phyloP scores from a whole-genome alignment of 1,284 basidiomycete genomes.

The Ceraceosorus guamensis region DNA sequence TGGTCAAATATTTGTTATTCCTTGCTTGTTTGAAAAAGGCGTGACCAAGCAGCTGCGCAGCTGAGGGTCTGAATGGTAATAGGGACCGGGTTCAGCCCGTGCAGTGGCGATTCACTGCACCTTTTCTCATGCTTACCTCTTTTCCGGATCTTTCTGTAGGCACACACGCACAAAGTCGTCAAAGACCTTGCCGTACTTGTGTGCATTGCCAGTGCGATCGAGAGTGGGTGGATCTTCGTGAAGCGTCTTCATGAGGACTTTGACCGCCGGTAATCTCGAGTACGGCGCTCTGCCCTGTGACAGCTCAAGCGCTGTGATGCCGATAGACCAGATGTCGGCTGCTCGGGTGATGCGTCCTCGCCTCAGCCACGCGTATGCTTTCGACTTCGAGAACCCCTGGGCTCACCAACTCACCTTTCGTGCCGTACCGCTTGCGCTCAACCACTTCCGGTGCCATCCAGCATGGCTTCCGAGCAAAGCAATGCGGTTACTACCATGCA shows the following conservation, averaged over 20 bases:
- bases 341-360: background rate
- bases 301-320: slow-evolving; percentile 75
- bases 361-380: too few species aligned
- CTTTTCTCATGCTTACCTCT: slow-evolving; percentile 56
- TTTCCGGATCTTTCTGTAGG: slow-evolving; percentile 69
- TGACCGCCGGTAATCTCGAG: slow-evolving; percentile 66
- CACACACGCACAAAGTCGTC: slow-evolving; percentile 74
- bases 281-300: slow-evolving; percentile 73
- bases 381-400: too few species aligned
- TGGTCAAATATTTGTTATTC: slow-evolving; percentile 66
- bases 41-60: slow-evolving; percentile 68
- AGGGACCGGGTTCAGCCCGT: background rate
- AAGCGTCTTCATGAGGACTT: slow-evolving; percentile 63
- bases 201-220: slow-evolving; percentile 63
- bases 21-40: slow-evolving; percentile 71
- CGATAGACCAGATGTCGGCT: slow-evolving; percentile 86
- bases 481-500: background rate
- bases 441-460: slow-evolving; percentile 93
- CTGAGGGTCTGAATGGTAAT: slow-evolving; percentile 62
- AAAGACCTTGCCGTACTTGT: slow-evolving; percentile 72
- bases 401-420: slow-evolving; percentile 51
- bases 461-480: slow-evolving; percentile 57
- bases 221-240: slow-evolving; percentile 57
- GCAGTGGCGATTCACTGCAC: background rate
- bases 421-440: slow-evolving; percentile 69